Evolutionary conservation across 257 asterid genomes (phyloP).

Genomic region (Mitragyna speciosa): DNA sequence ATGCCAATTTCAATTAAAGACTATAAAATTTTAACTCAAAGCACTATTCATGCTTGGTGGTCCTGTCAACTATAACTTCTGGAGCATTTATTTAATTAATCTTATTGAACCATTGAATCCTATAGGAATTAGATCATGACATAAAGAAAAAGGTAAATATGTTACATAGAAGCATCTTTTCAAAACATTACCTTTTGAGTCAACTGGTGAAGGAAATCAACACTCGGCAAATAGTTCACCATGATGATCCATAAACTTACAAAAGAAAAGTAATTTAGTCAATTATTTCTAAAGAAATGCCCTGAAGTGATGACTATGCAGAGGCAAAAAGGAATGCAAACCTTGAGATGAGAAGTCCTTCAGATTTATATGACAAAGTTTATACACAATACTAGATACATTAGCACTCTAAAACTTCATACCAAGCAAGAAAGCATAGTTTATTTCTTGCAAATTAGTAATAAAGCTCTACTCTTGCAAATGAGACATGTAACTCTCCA

Average conservation of each 20-base stretch:
- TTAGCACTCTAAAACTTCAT: constrained; percentile 27
- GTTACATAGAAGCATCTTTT: no score
- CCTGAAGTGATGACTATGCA: neutral
- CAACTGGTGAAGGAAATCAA: constrained; percentile 18
- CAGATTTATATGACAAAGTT: constrained; percentile 30
- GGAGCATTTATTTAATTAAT: no score
- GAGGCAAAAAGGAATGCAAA: neutral
- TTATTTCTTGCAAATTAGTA: constrained; percentile 33
- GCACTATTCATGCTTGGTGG: neutral
- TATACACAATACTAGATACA: constrained; percentile 20
- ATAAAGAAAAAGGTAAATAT: neutral
- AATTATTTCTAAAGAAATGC: neutral
- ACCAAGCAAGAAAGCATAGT: constrained; percentile 32
- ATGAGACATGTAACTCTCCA: constrained; percentile 27
- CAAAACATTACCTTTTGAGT: constrained; percentile 31
- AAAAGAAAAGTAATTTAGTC: neutral
- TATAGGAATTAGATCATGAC: no score
- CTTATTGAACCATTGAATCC: no score
- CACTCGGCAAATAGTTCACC: neutral
- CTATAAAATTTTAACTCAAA: neutral
- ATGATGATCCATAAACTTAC: neutral
- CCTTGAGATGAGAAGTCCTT: constrained; percentile 42
- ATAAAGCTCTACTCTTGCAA: constrained; percentile 35
- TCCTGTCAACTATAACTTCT: no score
- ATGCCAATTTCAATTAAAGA: neutral